A percentile compares a stretch with the other conserved stretches of the same genome.
Conservation (phyloP, 495 filamentous ascomycete genomes). For the Geoglossum glabrum region DNA sequence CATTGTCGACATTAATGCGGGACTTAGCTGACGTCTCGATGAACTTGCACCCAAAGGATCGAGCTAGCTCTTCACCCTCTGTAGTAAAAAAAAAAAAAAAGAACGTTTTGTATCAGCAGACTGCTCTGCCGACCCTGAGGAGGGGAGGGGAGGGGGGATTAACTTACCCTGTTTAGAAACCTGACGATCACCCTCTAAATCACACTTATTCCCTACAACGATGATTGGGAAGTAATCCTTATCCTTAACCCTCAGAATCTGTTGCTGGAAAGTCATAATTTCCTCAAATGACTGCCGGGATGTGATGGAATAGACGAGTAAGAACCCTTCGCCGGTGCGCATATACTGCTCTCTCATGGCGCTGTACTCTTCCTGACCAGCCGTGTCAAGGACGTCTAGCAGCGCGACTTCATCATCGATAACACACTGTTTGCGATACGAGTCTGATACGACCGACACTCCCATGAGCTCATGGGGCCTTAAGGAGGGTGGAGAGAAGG, state of each 20-base stretch:
- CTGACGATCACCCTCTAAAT: slow-evolving; percentile 78
- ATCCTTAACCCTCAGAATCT: slow-evolving; percentile 95
- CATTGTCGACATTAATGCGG: slow-evolving; percentile 92
- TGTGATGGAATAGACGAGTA: slow-evolving; percentile 94
- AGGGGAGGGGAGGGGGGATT: not conserved
- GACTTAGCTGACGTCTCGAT: slow-evolving; percentile 98
- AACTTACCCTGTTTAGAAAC: slow-evolving; percentile 72
- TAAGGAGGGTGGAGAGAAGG: not conserved
- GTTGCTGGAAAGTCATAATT: slow-evolving; percentile 94
- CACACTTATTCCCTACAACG: slow-evolving; percentile 98
- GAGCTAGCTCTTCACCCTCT: slow-evolving; percentile 82
- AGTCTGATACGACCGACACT: slow-evolving; percentile 42
- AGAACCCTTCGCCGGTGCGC: slow-evolving; percentile 95
- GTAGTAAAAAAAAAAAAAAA: not conserved
- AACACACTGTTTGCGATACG: slow-evolving; percentile 97
- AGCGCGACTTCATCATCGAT: slow-evolving; percentile 96
- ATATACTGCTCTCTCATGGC: slow-evolving; percentile 99
- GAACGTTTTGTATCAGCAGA: not conserved
- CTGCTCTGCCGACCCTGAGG: too few species aligned
- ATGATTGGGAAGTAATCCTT: slow-evolving; percentile 99
- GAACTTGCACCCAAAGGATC: slow-evolving; percentile 84
- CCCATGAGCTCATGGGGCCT: not conserved
- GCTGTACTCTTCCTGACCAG: slow-evolving; percentile 96
- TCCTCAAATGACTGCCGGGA: slow-evolving; percentile 95
- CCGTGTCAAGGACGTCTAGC: slow-evolving; percentile 93